A percentile compares a stretch with the other conserved stretches of the same genome.
phyloP scores from a whole-genome alignment of 495 filamentous ascomycete genomes.

The Cairneyella variabilis region DNA sequence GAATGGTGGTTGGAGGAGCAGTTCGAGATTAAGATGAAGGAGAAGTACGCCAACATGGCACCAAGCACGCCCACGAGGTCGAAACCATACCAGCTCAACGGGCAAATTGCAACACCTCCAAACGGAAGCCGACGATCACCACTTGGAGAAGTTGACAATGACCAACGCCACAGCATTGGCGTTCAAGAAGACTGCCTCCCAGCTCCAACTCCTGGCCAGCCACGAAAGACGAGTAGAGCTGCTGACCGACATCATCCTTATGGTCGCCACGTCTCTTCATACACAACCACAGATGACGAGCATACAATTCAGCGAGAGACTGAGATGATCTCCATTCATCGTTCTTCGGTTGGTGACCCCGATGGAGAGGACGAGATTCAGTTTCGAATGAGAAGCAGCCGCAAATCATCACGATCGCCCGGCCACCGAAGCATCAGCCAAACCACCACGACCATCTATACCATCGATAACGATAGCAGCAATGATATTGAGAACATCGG shows the following conservation, averaged over 20 bases:
- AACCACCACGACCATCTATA: slow-evolving; percentile 56
- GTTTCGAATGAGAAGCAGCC: slow-evolving; percentile 63
- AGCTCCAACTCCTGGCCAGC: slow-evolving; percentile 93
- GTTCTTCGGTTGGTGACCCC: slow-evolving; percentile 46
- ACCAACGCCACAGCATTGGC: slow-evolving; percentile 55
- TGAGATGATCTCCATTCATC: slow-evolving; percentile 47
- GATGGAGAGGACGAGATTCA: slow-evolving; percentile 79
- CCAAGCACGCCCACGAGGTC: slow-evolving; percentile 76
- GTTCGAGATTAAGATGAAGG: slow-evolving; percentile 51
- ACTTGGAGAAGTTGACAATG: slow-evolving; percentile 85
- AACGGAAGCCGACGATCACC: slow-evolving; percentile 74
- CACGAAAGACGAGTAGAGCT: slow-evolving; percentile 70
- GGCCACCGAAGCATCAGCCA: slow-evolving; percentile 46
- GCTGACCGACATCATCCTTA: slow-evolving; percentile 51
- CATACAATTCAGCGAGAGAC: slow-evolving; percentile 29
- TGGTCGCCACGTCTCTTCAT: slow-evolving; percentile 33
- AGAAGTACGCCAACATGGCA: slow-evolving; percentile 48
- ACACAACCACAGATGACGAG: slow-evolving; percentile 37
- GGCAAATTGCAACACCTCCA: slow-evolving; percentile 64
- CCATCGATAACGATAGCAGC: slow-evolving; percentile 52
- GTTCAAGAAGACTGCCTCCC: slow-evolving; percentile 79
- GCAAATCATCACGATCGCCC: slow-evolving; percentile 44
- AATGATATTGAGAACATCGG: slow-evolving; percentile 52
- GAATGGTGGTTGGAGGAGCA: slow-evolving; percentile 98
- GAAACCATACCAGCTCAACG: slow-evolving; percentile 36